These are phyloP conservation scores for Crithidia sp. DNA, from an alignment of 208 protist genomes.

Conservation along the genomic window DNA sequence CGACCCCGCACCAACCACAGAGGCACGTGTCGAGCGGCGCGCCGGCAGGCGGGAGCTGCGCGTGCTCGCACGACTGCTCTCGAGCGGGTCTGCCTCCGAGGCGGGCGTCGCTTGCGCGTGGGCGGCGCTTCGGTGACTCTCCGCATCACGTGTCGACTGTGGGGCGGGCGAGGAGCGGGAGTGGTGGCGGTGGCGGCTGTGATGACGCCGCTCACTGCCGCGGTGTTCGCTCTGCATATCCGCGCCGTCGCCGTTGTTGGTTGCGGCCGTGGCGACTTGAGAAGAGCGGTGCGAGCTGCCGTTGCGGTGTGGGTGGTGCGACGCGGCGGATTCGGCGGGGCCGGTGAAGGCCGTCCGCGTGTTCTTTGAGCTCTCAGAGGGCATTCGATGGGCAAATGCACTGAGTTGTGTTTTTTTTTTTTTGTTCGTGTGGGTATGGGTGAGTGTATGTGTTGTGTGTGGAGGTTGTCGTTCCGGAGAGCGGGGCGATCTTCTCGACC, in stretches of 20 bases:
- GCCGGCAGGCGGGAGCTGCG: slow-evolving; percentile 24
- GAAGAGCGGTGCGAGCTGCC: slow-evolving; percentile 6
- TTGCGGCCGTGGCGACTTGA: neutral
- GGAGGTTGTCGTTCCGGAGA: neutral
- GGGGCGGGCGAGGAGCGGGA: slow-evolving; percentile 9
- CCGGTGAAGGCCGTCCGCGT: neutral
- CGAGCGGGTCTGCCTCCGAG: neutral
- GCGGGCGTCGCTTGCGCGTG: neutral
- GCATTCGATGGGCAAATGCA: neutral
- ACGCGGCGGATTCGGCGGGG: neutral
- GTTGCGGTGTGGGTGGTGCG: slow-evolving; percentile 2
- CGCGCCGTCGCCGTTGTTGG: neutral
- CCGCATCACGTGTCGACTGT: neutral
- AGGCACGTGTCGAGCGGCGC: slow-evolving; percentile 16
- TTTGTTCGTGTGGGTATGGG: neutral
- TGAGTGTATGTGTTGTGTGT: slow-evolving; percentile 2
- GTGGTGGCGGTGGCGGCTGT: slow-evolving; percentile 22
- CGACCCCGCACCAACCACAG: slow-evolving; percentile 5
- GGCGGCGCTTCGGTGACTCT: neutral
- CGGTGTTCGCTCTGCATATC: slow-evolving; percentile 6
- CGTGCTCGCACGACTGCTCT: slow-evolving; percentile 24
- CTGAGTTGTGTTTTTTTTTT: neutral
- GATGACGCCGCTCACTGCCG: slow-evolving; percentile 4
- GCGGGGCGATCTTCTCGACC: no score
- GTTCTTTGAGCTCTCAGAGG: neutral